Evolutionary conservation across 2,329 filamentous ascomycete genomes (phyloP).

Genomic region (Chaetothyriales sp.): DNA sequence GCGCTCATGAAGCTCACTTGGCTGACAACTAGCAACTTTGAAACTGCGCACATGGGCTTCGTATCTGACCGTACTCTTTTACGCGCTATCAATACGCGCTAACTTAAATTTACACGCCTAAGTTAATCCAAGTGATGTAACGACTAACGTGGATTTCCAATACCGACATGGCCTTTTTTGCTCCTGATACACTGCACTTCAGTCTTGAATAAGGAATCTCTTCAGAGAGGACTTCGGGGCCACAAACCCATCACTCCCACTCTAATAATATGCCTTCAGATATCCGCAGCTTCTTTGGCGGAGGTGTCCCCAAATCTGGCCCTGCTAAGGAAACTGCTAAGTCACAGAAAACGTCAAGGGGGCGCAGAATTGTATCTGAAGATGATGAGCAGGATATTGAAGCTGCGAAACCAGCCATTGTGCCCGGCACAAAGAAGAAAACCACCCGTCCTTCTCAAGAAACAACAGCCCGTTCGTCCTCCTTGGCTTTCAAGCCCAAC

Average conservation of each 20-base stretch:
- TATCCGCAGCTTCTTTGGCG: slow-evolving; percentile 80
- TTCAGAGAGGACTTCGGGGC: background rate
- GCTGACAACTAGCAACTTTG: background rate
- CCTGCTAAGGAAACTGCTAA: slow-evolving; percentile 6
- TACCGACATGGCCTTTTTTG: no score
- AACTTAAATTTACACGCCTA: background rate
- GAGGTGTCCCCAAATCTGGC: slow-evolving; percentile 40
- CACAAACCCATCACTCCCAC: background rate
- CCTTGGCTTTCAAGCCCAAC: slow-evolving; percentile 46
- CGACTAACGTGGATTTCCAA: no score
- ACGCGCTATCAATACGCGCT: background rate
- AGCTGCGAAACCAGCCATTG: slow-evolving; percentile 21
- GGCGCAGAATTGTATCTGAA: slow-evolving; percentile 61
- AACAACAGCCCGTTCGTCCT: slow-evolving; percentile 46
- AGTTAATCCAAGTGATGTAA: background rate
- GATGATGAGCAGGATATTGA: slow-evolving; percentile 57
- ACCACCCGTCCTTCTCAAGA: slow-evolving; percentile 19
- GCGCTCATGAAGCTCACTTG: background rate
- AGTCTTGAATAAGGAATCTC: background rate
- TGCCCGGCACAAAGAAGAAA: slow-evolving; percentile 7
- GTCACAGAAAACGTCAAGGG: slow-evolving; percentile 24
- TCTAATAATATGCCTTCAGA: slow-evolving; percentile 57
- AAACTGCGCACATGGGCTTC: background rate
- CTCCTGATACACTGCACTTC: background rate
- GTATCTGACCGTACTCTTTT: background rate